Conservation (phyloP, 208 protist genomes). For the Trypanosoma lewisi region DNA sequence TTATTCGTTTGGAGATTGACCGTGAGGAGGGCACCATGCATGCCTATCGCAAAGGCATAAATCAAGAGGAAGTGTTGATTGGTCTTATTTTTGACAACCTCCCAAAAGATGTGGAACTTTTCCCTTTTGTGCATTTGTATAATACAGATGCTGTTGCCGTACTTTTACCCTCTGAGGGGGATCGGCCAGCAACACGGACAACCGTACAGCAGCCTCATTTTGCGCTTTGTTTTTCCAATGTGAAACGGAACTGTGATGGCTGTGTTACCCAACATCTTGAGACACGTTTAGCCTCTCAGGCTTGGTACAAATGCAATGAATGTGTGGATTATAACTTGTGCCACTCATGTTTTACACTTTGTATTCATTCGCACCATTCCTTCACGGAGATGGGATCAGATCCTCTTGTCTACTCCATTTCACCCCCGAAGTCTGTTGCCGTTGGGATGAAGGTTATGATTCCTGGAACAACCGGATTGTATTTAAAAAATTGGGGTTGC, state of each 20-base stretch:
- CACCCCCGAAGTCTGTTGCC: conserved; percentile 37
- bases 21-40: conserved; percentile 73
- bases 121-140: conserved; percentile 87
- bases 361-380: conserved; percentile 80
- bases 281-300: conserved; percentile 30
- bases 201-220: conserved; percentile 74
- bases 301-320: conserved; percentile 91
- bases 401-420: conserved; percentile 51
- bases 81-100: conserved; percentile 86
- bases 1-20: conserved; percentile 80
- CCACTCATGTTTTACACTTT: conserved; percentile 70
- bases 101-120: conserved; percentile 51
- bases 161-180: conserved; percentile 59
- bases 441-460: conserved; percentile 75
- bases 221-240: conserved; percentile 41
- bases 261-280: conserved; percentile 64
- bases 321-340: conserved; percentile 89
- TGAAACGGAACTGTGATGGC: conserved; percentile 68
- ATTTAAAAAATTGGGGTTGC: conserved; percentile 81
- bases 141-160: conserved; percentile 89
- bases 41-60: conserved; percentile 81
- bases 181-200: conserved; percentile 51
- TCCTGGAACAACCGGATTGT: conserved; percentile 56
- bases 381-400: conserved; percentile 80
- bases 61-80: conserved; percentile 67